Percentiles rank a stretch among this genome's conserved stretches.
Evolutionary conservation across 2,329 filamentous ascomycete species (phyloP).

Genomic region (Arthrobotrys entomopaga): DNA sequence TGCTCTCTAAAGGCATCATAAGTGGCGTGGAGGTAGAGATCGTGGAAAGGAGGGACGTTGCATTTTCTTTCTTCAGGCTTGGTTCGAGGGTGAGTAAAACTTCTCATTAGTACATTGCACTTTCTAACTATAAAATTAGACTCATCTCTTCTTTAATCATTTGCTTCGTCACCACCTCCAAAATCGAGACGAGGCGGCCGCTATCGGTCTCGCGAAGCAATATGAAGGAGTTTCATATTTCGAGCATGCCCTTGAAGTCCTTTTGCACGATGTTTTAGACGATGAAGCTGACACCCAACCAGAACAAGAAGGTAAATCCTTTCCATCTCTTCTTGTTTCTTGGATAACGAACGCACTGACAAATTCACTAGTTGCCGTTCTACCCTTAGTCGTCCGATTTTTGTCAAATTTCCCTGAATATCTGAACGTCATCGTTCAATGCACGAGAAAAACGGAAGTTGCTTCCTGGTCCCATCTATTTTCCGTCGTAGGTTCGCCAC

Average conservation of each 20-base stretch:
- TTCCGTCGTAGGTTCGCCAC: constrained; percentile 82
- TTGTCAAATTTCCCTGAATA: constrained; percentile 73
- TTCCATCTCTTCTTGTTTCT: constrained; percentile 66
- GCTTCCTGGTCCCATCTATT: constrained; percentile 95
- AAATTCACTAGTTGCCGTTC: constrained; percentile 64
- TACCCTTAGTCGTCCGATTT: constrained; percentile 68
- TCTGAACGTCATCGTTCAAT: constrained; percentile 94
- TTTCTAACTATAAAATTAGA: constrained; percentile 66
- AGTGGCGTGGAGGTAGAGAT: constrained; percentile 91
- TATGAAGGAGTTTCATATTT: constrained; percentile 92
- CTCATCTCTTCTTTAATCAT: constrained; percentile 90
- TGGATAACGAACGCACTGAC: constrained; percentile 63
- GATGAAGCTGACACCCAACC: constrained; percentile 85
- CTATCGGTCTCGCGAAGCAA: constrained; percentile 81
- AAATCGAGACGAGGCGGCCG: constrained; percentile 79
- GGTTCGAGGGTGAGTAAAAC: constrained; percentile 76
- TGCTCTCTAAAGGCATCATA: constrained; percentile 88
- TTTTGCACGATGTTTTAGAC: constrained; percentile 91
- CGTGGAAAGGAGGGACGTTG: constrained; percentile 89
- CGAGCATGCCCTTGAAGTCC: constrained; percentile 87
- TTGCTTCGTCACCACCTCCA: constrained; percentile 82
- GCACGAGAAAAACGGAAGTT: constrained; percentile 95
- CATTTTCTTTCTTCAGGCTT: constrained; percentile 89
- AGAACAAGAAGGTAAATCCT: constrained; percentile 70
- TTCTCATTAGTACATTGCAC: background rate